Percentiles rank a stretch among this genome's conserved stretches.
phyloP scores from a whole-genome alignment of 2,329 filamentous ascomycete species.

The Penicillium sp. region DNA sequence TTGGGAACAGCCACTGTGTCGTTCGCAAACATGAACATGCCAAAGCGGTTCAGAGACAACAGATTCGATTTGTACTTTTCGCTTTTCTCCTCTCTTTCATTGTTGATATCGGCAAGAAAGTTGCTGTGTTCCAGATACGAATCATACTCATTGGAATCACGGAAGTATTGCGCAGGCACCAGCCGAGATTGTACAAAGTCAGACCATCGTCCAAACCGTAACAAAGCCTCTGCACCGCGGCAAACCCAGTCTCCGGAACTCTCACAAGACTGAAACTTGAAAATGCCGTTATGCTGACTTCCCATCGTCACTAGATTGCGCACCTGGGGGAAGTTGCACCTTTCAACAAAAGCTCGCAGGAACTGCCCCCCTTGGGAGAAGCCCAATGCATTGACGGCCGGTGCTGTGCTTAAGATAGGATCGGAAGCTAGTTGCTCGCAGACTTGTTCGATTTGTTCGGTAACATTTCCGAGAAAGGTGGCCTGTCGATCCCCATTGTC shows the following conservation, averaged over 20 bases:
- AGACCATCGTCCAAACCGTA: constrained; percentile 78
- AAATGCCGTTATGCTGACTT: constrained; percentile 88
- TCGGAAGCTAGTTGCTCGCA: constrained; percentile 73
- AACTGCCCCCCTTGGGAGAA: constrained; percentile 97
- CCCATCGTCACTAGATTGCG: constrained; percentile 82
- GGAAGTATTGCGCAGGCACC: constrained; percentile 94
- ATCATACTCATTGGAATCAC: constrained; percentile 64
- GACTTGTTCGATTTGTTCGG: constrained; percentile 68
- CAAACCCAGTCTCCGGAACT: constrained; percentile 70
- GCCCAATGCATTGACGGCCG: constrained; percentile 83
- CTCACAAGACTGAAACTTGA: constrained; percentile 71
- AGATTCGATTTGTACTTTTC: constrained; percentile 68
- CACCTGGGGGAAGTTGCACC: constrained; percentile 74
- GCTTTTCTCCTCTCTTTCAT: constrained; percentile 77
- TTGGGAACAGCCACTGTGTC: constrained; percentile 85
- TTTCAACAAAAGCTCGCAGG: constrained; percentile 83
- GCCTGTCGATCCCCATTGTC: constrained; percentile 68
- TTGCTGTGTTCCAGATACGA: constrained; percentile 76
- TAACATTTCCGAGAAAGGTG: constrained; percentile 89
- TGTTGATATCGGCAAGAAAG: constrained; percentile 94
- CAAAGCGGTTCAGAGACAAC: constrained; percentile 67
- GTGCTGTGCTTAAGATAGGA: constrained; percentile 74
- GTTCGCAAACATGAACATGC: constrained; percentile 84
- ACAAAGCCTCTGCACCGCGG: constrained; percentile 69
- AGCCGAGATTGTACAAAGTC: constrained; percentile 71